Evolutionary conservation across 2,329 filamentous ascomycete genomes (phyloP).

Genomic region (Emergomyces pasteurianus): DNA sequence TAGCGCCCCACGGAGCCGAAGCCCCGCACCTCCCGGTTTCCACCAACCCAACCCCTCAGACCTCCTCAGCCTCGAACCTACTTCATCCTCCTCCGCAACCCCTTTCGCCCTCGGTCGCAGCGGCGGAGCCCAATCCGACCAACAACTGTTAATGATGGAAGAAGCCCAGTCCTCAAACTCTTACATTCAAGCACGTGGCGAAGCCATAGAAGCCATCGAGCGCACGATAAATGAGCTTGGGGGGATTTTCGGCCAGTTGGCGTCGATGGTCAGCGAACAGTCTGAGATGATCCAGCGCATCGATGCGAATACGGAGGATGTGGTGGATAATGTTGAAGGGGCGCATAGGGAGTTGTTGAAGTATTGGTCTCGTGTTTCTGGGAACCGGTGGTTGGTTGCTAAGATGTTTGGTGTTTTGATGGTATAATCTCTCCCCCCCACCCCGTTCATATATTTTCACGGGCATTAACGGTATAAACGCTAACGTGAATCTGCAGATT

Average conservation of each 20-base stretch:
- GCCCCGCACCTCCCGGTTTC: slow-evolving; percentile 44
- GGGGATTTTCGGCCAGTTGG: slow-evolving; percentile 84
- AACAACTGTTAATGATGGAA: slow-evolving; percentile 86
- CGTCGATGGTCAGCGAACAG: slow-evolving; percentile 94
- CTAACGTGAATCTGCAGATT: slow-evolving; percentile 37
- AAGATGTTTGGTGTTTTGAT: slow-evolving; percentile 75
- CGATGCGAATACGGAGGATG: slow-evolving; percentile 93
- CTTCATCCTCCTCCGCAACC: slow-evolving; percentile 33
- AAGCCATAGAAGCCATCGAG: slow-evolving; percentile 95
- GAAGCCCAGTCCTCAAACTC: slow-evolving; percentile 73
- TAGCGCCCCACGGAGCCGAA: slow-evolving; percentile 58
- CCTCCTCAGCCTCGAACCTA: slow-evolving; percentile 70
- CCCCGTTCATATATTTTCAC: slow-evolving; percentile 1
- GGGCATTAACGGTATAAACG: neutral
- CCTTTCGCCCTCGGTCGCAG: slow-evolving; percentile 23
- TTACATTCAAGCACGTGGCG: slow-evolving; percentile 86
- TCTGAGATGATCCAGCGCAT: slow-evolving; percentile 96
- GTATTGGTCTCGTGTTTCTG: slow-evolving; percentile 89
- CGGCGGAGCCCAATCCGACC: slow-evolving; percentile 54
- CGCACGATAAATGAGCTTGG: slow-evolving; percentile 88
- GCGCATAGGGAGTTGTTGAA: slow-evolving; percentile 91
- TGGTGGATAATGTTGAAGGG: slow-evolving; percentile 96
- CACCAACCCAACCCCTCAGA: slow-evolving; percentile 45
- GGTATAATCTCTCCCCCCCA: slow-evolving; percentile 28
- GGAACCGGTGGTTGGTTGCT: slow-evolving; percentile 89